phyloP scores from a whole-genome alignment of 176 grass and related monocot genomes.

The Rhynchospora pubera region DNA sequence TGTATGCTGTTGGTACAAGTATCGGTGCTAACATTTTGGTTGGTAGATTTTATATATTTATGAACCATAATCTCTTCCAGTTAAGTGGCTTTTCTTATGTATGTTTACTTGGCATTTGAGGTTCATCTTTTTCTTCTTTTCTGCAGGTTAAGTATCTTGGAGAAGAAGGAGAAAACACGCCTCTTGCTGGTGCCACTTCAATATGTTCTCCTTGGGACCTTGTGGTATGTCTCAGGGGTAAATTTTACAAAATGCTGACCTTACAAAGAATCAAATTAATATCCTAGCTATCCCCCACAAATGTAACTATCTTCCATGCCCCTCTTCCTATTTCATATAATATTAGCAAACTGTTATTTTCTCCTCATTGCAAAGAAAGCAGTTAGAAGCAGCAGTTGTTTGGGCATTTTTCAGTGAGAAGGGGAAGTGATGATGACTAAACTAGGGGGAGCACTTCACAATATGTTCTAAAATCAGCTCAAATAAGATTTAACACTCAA shows the following conservation, averaged over 20 bases:
- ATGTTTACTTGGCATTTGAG: constrained; percentile 24
- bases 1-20: constrained; percentile 92
- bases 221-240: constrained; percentile 50
- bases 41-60: constrained; percentile 13
- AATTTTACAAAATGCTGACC: constrained; percentile 1
- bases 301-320: background rate
- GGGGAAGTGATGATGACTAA: background rate
- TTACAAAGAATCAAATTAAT: background rate
- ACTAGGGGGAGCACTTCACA: no score
- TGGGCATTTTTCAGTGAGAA: background rate
- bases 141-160: constrained; percentile 95
- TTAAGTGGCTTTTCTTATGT: background rate
- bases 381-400: background rate
- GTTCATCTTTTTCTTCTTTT: background rate
- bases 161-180: constrained; percentile 89
- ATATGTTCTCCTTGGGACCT: constrained; percentile 99
- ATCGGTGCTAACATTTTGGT: constrained; percentile 99
- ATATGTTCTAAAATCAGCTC: no score
- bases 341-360: background rate
- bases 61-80: background rate
- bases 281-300: background rate
- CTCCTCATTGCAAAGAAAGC: background rate
- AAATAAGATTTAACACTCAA: no score
- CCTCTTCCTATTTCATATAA: background rate
- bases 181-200: constrained; percentile 74